Conservation (phyloP, 1,139 yeast genomes). For the Scheffersomyces parashehatae region DNA sequence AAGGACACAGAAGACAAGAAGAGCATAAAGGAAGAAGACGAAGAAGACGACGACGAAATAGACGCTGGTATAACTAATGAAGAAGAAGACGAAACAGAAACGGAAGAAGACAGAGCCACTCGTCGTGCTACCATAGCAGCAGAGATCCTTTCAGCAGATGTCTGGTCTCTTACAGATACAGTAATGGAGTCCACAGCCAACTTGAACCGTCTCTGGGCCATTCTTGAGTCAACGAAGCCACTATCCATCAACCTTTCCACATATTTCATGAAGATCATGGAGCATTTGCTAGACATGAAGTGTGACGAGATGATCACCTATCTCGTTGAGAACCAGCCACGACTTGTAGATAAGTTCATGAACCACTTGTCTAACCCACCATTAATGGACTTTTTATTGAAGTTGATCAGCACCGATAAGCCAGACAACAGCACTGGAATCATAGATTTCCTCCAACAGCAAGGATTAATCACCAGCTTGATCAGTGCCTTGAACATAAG, state of each 20-base stretch:
- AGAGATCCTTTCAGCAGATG: constrained; percentile 87
- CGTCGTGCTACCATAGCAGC: constrained; percentile 86
- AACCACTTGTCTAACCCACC: constrained; percentile 84
- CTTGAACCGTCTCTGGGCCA: constrained; percentile 73
- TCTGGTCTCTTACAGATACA: constrained; percentile 92
- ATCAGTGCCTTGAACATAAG: constrained; percentile 54
- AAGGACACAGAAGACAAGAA: constrained; percentile 7
- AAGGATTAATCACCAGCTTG: constrained; percentile 59
- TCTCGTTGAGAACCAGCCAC: constrained; percentile 60
- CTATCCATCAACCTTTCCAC: constrained; percentile 78
- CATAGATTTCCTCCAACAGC: constrained; percentile 67
- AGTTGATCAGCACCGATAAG: constrained; percentile 76
- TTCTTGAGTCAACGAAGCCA: constrained; percentile 59
- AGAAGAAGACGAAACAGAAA: constrained; percentile 33
- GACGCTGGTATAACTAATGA: constrained; percentile 14
- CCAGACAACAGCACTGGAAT: constrained; percentile 79
- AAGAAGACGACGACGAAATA: constrained; percentile 33
- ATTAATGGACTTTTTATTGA: constrained; percentile 77
- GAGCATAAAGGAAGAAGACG: constrained; percentile 14
- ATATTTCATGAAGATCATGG: constrained; percentile 92
- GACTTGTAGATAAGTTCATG: constrained; percentile 67
- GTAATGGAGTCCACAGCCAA: constrained; percentile 75
- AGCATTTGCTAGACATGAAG: constrained; percentile 88
- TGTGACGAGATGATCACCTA: constrained; percentile 78
- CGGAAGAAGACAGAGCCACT: constrained; percentile 54